A percentile compares a stretch with the other conserved stretches of the same genome.
phyloP scores from a whole-genome alignment of 2,329 filamentous ascomycete genomes.

The Thielaviopsis musarum region DNA sequence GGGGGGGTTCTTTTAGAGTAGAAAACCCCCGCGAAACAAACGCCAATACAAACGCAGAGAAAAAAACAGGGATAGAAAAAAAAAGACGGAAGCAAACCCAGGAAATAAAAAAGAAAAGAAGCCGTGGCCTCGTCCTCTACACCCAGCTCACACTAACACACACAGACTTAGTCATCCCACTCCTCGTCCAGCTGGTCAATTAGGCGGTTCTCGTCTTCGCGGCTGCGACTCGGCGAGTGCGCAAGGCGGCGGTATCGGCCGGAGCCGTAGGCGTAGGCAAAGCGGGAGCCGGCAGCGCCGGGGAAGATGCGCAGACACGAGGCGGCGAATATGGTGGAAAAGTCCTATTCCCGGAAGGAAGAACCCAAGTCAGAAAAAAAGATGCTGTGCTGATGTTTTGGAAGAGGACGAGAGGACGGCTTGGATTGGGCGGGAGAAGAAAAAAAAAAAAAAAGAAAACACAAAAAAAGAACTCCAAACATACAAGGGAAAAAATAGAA shows the following conservation, averaged over 20 bases:
- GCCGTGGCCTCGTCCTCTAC: not conserved
- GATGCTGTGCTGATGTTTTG: no score
- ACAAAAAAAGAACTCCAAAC: not conserved
- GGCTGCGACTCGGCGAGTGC: slow-evolving; percentile 32
- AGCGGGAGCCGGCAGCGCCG: slow-evolving; percentile 21
- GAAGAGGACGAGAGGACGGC: no score
- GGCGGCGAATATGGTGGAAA: slow-evolving; percentile 51
- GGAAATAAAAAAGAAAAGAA: not conserved
- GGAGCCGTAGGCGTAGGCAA: not conserved
- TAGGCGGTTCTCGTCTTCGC: slow-evolving; percentile 78
- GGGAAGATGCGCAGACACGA: slow-evolving; percentile 53
- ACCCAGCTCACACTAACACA: not conserved
- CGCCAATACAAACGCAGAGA: not conserved
- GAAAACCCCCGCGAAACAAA: not conserved
- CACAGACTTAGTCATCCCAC: slow-evolving; percentile 61
- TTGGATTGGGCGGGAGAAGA: not conserved
- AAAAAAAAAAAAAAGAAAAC: not conserved
- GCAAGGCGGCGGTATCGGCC: slow-evolving; percentile 52
- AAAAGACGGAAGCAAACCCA: not conserved
- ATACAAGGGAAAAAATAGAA: not conserved
- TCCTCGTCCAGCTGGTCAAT: slow-evolving; percentile 96
- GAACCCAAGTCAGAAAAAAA: slow-evolving; percentile 12
- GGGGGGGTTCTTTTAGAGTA: not conserved
- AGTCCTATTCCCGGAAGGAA: slow-evolving; percentile 27
- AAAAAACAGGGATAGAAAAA: not conserved